A percentile compares a stretch with the other conserved stretches of the same genome.
Evolutionary conservation across 2,329 filamentous ascomycete genomes (phyloP).

Genomic region (Xylariales sp.): DNA sequence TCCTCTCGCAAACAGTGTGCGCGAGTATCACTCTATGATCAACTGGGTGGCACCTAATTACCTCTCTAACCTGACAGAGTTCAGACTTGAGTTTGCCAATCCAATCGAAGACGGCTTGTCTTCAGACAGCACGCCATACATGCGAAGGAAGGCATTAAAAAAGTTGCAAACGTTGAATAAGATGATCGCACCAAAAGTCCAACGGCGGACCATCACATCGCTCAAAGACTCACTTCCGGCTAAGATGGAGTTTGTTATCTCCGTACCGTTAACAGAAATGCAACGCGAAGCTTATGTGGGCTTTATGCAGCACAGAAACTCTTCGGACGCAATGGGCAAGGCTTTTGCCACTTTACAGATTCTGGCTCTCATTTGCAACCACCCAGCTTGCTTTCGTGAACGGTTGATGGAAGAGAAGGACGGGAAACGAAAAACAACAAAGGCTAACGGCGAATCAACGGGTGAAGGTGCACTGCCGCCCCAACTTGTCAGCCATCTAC

Average conservation of each 20-base stretch:
- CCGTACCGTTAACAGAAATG: constrained; percentile 60
- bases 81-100: constrained; percentile 62
- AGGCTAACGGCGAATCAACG: constrained; percentile 9
- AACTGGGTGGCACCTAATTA: constrained; percentile 81
- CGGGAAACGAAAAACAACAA: not conserved
- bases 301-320: constrained; percentile 29
- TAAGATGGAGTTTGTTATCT: constrained; percentile 81
- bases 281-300: constrained; percentile 60
- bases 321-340: constrained; percentile 5
- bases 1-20: constrained; percentile 77
- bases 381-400: constrained; percentile 43
- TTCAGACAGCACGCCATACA: constrained; percentile 50
- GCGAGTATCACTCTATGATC: constrained; percentile 83
- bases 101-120: constrained; percentile 73
- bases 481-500: constrained; percentile 23
- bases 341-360: constrained; percentile 31
- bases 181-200: constrained; percentile 72
- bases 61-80: constrained; percentile 64
- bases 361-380: constrained; percentile 46
- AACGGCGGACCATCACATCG: constrained; percentile 64
- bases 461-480: constrained; percentile 18
- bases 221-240: constrained; percentile 63
- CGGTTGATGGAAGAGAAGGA: constrained; percentile 24
- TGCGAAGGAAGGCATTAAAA: constrained; percentile 59
- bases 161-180: constrained; percentile 67